Evolutionary conservation across 352 stramenopile species (phyloP).

Genomic region (Albugo laibachii): DNA sequence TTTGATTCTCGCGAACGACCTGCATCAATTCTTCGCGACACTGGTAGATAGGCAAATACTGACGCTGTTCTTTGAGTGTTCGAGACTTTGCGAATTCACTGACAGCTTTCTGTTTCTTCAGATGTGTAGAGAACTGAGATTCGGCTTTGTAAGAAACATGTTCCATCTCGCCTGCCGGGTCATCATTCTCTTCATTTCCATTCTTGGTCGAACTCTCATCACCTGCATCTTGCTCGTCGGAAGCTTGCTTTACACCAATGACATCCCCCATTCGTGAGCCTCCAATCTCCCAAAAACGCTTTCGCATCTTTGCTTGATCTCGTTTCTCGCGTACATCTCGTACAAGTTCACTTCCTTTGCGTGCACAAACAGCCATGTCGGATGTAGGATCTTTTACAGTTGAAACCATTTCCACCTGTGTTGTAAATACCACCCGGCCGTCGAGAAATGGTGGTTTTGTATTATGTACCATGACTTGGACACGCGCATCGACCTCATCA

Average conservation of each 20-base stretch:
- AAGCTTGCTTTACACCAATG: constrained; percentile 70
- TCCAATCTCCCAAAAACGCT: constrained; percentile 98
- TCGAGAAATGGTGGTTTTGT: constrained; percentile 96
- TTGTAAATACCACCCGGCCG: constrained; percentile 89
- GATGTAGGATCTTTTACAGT: constrained; percentile 91
- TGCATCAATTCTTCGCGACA: constrained; percentile 91
- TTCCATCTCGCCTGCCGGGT: constrained; percentile 17
- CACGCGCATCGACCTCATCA: constrained; percentile 86
- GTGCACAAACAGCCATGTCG: constrained; percentile 90
- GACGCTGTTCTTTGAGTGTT: constrained; percentile 89
- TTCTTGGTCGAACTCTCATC: constrained; percentile 9
- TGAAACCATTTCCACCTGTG: constrained; percentile 86
- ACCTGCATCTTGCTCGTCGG: too few relatives aligned
- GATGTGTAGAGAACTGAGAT: constrained; percentile 85
- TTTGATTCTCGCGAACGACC: constrained; percentile 95
- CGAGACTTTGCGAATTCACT: constrained; percentile 94
- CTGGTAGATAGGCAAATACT: constrained; percentile 92
- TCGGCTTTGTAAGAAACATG: constrained; percentile 89
- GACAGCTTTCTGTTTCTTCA: constrained; percentile 76
- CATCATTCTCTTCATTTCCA: constrained; percentile 33
- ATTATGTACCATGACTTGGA: constrained; percentile 95
- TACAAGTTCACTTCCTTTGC: constrained; percentile 83
- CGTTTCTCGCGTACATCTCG: constrained; percentile 53
- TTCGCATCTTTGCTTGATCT: constrained; percentile 85
- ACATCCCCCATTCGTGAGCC: constrained; percentile 93